phyloP scores from a whole-genome alignment of 768 basidiomycete genomes.

The Hericium alpestre region DNA sequence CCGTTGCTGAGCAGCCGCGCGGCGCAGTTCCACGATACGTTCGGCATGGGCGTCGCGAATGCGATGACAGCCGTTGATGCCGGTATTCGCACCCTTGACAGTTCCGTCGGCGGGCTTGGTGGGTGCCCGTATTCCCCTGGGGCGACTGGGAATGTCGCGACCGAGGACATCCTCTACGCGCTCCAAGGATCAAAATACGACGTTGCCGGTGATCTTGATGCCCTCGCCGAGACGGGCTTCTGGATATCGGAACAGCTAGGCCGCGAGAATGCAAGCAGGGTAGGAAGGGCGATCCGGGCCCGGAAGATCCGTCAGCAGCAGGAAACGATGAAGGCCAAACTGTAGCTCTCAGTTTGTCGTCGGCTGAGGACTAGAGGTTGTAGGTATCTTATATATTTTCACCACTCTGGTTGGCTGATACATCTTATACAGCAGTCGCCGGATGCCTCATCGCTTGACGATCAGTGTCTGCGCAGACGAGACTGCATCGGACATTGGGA shows the following conservation, averaged over 20 bases:
- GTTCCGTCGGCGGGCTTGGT: conserved; percentile 81
- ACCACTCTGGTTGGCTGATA: no score
- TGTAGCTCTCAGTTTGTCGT: neutral
- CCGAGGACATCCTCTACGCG: conserved; percentile 85
- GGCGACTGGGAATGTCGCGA: conserved; percentile 90
- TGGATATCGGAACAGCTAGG: conserved; percentile 72
- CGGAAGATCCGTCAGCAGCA: conserved; percentile 28
- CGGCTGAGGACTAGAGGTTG: no score
- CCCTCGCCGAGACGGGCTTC: conserved; percentile 63
- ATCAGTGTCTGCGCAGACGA: no score
- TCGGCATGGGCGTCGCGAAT: conserved; percentile 72
- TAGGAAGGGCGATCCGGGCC: conserved; percentile 61
- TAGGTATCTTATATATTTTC: no score
- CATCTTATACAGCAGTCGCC: no score
- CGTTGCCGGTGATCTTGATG: conserved; percentile 52
- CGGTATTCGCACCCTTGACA: conserved; percentile 75
- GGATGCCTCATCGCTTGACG: no score
- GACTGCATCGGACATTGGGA: no score
- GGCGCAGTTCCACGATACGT: conserved; percentile 92
- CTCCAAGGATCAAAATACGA: conserved; percentile 54
- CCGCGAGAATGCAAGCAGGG: conserved; percentile 63
- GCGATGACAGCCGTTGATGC: conserved; percentile 58
- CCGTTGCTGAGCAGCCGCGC: no score
- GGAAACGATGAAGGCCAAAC: conserved; percentile 11
- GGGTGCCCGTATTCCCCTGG: conserved; percentile 96